Evolutionary conservation across 2,329 filamentous ascomycete genomes (phyloP).

Genomic region (Cadophora gregata): DNA sequence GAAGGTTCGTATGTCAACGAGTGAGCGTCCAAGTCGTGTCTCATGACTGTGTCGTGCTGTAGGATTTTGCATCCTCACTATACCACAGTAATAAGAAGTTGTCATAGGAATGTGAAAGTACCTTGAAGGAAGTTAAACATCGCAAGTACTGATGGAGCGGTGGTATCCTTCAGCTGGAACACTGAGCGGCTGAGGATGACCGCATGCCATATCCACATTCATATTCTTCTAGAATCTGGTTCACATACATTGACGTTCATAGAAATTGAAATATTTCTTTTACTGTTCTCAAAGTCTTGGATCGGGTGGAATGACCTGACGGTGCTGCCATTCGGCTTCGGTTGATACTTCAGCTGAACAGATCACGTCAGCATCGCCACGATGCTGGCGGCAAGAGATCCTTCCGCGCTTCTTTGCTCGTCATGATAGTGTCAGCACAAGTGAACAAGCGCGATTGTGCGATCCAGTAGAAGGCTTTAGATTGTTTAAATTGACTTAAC

Average conservation of each 20-base stretch:
- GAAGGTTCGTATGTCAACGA: not conserved
- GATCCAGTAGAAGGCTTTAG: not conserved
- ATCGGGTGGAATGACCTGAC: not conserved
- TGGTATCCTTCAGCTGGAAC: not conserved
- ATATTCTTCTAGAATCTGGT: not conserved
- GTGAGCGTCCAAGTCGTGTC: not conserved
- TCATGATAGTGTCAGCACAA: not conserved
- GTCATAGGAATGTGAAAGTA: not conserved
- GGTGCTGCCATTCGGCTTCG: slow-evolving; percentile 4
- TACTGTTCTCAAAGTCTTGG: not conserved
- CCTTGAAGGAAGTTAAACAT: not conserved
- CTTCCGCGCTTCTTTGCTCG: not conserved
- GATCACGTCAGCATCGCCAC: slow-evolving; percentile 1
- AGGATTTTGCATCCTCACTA: not conserved
- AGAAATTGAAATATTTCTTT: too few relatives aligned
- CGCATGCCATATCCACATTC: not conserved
- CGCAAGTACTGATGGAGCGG: not conserved
- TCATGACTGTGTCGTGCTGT: slow-evolving; percentile 1
- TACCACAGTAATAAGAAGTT: not conserved
- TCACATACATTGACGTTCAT: too few relatives aligned
- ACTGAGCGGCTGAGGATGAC: not conserved
- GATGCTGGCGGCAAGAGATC: not conserved
- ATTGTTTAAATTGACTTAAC: not conserved
- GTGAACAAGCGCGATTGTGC: not conserved
- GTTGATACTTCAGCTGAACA: not conserved